Base-by-base conservation (phyloP, 2,329 filamentous ascomycete species). In the Orbilia blumenaviensis region DNA sequence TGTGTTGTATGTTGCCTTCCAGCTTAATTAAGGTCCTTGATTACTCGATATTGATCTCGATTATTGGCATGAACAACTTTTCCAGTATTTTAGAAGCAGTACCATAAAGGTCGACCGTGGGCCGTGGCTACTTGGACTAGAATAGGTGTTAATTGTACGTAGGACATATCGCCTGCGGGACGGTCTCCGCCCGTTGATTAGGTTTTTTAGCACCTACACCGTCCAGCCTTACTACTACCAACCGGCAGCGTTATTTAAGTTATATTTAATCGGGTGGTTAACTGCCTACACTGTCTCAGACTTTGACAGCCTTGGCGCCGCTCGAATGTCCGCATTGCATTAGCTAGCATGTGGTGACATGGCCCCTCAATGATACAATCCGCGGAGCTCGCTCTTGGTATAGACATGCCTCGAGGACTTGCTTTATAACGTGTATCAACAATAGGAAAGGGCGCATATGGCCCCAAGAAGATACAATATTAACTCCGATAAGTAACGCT, bases 1-100 rank as follows among this genome's bases (percentile, higher is more conserved):
- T 46, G 56, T 36, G 71, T 68, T 75, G 54, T 14, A 21, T 29
- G n/a, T n/a, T 12, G 12, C 12, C 16, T 16, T 34, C 50, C 21
- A 29, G 46, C 4, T 46, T 16, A 7, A 21, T 48, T 3, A 29
- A 27, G 23, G 2, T 56, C 62, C n/a, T n/a, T n/a, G n/a, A n/a
- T n/a, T n/a, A 23, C 3, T 3, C 23, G 29, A 34, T 34, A 34
- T 34, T 10, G 29, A 34, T 34, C 29, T 44, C 41, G n/a, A n/a
- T n/a, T n/a, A n/a, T n/a, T n/a, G n/a, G n/a, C n/a, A n/a, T n/a
- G n/a, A n/a, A n/a, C n/a, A n/a, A n/a, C n/a, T n/a, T n/a, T n/a
- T n/a, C n/a, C n/a, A n/a, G n/a, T n/a, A n/a, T n/a, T n/a, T n/a
- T n/a, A n/a, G n/a, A n/a, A n/a, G n/a, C n/a, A n/a, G n/a, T n/a